Percentiles rank a stretch among this genome's conserved stretches.
Evolutionary conservation across 1,284 basidiomycete species (phyloP).

Genomic region (Cutaneotrichosporon cavernicola): DNA sequence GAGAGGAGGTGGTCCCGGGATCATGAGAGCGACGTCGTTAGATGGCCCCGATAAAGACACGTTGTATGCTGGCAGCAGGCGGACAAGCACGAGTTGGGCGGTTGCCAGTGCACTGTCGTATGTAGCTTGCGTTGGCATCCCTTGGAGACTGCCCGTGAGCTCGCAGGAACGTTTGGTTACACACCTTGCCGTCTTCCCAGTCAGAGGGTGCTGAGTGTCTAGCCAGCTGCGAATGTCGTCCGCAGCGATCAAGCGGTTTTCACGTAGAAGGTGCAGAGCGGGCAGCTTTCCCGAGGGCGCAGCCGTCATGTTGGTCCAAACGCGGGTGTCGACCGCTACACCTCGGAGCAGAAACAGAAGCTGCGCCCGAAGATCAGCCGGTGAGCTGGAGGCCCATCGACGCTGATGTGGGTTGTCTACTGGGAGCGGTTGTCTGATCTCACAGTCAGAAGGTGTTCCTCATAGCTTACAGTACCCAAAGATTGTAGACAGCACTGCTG

Average conservation of each 20-base stretch:
- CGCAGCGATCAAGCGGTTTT: slow-evolving; percentile 34
- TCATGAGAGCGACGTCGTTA: slow-evolving; percentile 23
- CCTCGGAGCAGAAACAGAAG: slow-evolving; percentile 46
- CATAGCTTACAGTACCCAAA: slow-evolving; percentile 28
- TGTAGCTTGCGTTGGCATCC: slow-evolving; percentile 36
- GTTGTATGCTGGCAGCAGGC: slow-evolving; percentile 38
- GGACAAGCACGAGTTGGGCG: slow-evolving; percentile 37
- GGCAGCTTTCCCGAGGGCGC: slow-evolving; percentile 41
- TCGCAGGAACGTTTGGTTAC: neutral
- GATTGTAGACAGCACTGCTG: slow-evolving; percentile 16
- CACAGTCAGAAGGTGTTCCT: neutral
- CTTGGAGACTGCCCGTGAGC: slow-evolving; percentile 10
- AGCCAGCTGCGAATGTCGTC: slow-evolving; percentile 44
- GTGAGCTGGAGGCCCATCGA: slow-evolving; percentile 38
- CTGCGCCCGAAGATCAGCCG: slow-evolving; percentile 42
- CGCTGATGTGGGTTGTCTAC: slow-evolving; percentile 20
- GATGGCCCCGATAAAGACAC: slow-evolving; percentile 19
- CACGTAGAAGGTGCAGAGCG: slow-evolving; percentile 33
- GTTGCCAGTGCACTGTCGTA: slow-evolving; percentile 45
- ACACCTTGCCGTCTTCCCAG: slow-evolving; percentile 34
- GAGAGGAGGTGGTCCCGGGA: slow-evolving; percentile 40
- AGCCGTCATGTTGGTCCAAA: slow-evolving; percentile 39
- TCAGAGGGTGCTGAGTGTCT: slow-evolving; percentile 35
- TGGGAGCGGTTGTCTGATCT: neutral
- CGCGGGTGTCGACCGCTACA: slow-evolving; percentile 32